Conservation (phyloP, 495 filamentous ascomycete species). For the Usnea hakonensis region DNA sequence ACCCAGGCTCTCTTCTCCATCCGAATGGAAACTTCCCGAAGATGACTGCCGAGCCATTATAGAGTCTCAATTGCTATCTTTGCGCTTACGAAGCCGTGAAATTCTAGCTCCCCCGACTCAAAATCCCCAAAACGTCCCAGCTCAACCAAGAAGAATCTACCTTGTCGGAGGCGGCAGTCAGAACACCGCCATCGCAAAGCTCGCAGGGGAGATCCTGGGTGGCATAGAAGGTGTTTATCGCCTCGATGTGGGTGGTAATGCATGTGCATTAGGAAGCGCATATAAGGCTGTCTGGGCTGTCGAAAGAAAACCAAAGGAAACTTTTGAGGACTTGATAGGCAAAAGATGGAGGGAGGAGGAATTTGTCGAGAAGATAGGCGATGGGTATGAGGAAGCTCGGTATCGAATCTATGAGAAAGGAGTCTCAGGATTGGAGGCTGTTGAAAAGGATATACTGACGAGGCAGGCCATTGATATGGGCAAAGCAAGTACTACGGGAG, state of each 20-base stretch:
- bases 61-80: conserved; percentile 87
- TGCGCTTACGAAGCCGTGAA: conserved; percentile 71
- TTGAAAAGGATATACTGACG: conserved; percentile 62
- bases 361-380: conserved; percentile 70
- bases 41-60: conserved; percentile 81
- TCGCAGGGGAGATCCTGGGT: conserved; percentile 80
- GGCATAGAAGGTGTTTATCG: conserved; percentile 82
- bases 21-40: conserved; percentile 47
- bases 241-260: conserved; percentile 92
- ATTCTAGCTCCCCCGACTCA: conserved; percentile 53
- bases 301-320: conserved; percentile 59
- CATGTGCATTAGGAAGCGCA: conserved; percentile 85
- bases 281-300: conserved; percentile 94
- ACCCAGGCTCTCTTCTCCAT: conserved; percentile 3
- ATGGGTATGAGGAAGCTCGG: conserved; percentile 66
- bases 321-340: conserved; percentile 81
- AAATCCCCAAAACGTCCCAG: conserved; percentile 45
- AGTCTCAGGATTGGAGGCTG: conserved; percentile 67
- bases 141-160: conserved; percentile 84
- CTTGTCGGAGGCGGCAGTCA: conserved; percentile 85
- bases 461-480: conserved; percentile 18
- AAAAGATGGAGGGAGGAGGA: conserved; percentile 76
- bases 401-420: conserved; percentile 72
- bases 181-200: conserved; percentile 76
- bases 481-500: conserved; percentile 2